Conservation (phyloP, 1,284 basidiomycete species). For the Marasmius fiardii region DNA sequence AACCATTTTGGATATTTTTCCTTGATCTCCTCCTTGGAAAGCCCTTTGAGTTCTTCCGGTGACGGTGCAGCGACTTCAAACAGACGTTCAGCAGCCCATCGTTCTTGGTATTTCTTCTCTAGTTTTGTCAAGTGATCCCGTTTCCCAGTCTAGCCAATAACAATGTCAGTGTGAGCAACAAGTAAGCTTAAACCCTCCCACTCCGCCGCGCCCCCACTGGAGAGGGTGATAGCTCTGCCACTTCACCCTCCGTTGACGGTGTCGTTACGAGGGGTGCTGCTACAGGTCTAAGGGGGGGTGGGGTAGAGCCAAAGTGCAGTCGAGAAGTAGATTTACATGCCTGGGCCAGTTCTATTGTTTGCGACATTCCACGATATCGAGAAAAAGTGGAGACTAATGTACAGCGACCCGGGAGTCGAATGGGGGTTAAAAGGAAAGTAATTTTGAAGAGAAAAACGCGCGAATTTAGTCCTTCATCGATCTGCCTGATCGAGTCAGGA, state of each 20-base stretch:
- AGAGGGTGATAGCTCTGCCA: too few relatives aligned
- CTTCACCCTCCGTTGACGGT: too few relatives aligned
- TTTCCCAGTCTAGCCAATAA: constrained; percentile 74
- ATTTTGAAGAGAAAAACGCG: constrained; percentile 18
- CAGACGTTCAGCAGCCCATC: constrained; percentile 69
- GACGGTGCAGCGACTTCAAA: constrained; percentile 88
- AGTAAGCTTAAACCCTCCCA: constrained; percentile 5
- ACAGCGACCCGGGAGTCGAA: constrained; percentile 23
- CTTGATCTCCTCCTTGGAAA: constrained; percentile 61
- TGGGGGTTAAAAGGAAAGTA: constrained; percentile 24
- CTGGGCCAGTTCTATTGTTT: constrained; percentile 55
- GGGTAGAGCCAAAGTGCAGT: too few relatives aligned
- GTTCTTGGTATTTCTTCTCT: constrained; percentile 81
- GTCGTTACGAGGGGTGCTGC: too few relatives aligned
- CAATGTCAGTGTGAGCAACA: neutral
- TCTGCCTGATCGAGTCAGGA: constrained; percentile 4
- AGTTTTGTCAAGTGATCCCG: constrained; percentile 83
- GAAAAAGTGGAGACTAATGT: constrained; percentile 19
- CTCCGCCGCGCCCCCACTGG: too few relatives aligned
- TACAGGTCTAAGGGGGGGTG: too few relatives aligned
- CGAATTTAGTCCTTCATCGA: constrained; percentile 3
- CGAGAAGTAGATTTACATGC: too few relatives aligned
- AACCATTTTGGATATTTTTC: constrained; percentile 94
- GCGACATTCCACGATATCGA: constrained; percentile 35
- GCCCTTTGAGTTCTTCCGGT: constrained; percentile 57